Evolutionary conservation across 164 flowering plant species (phyloP).

Genomic region (Paratinospora sagittata): DNA sequence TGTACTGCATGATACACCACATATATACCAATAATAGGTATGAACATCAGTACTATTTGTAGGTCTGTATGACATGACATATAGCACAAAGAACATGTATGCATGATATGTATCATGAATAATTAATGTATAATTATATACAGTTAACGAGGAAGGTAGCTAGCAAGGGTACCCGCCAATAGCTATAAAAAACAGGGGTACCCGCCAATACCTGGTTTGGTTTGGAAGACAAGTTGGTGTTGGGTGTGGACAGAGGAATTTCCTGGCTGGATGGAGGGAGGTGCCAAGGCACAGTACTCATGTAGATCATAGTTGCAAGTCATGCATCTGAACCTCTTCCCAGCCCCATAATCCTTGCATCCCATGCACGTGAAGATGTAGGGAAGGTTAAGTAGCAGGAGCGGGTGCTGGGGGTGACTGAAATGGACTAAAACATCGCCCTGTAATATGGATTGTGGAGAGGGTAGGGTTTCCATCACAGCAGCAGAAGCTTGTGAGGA

Average conservation of each 20-base stretch:
- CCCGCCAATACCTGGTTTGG: constrained; percentile 24
- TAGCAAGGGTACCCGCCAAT: too few relatives aligned
- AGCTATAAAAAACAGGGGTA: too few relatives aligned
- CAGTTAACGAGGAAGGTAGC: too few relatives aligned
- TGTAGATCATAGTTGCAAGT: constrained; percentile 65
- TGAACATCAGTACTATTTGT: too few relatives aligned
- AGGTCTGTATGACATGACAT: too few relatives aligned
- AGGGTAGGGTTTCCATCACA: constrained; percentile 28
- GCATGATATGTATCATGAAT: too few relatives aligned
- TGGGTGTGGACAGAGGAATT: constrained; percentile 70
- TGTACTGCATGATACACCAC: too few relatives aligned
- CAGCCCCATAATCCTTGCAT: constrained; percentile 81
- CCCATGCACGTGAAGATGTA: constrained; percentile 59
- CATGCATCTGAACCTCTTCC: constrained; percentile 51
- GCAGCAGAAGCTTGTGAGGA: constrained; percentile 11
- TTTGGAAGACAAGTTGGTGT: constrained; percentile 47
- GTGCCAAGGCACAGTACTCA: constrained; percentile 65
- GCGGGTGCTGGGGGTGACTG: constrained; percentile 61
- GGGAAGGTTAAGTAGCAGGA: constrained; percentile 25
- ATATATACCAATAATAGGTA: too few relatives aligned
- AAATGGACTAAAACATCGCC: constrained; percentile 39
- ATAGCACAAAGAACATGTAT: too few relatives aligned
- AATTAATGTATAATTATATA: too few relatives aligned
- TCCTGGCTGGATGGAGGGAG: constrained; percentile 32
- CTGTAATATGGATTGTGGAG: constrained; percentile 17